Conservation (phyloP, 495 filamentous ascomycete genomes). For the Aspergillus panamensis region DNA sequence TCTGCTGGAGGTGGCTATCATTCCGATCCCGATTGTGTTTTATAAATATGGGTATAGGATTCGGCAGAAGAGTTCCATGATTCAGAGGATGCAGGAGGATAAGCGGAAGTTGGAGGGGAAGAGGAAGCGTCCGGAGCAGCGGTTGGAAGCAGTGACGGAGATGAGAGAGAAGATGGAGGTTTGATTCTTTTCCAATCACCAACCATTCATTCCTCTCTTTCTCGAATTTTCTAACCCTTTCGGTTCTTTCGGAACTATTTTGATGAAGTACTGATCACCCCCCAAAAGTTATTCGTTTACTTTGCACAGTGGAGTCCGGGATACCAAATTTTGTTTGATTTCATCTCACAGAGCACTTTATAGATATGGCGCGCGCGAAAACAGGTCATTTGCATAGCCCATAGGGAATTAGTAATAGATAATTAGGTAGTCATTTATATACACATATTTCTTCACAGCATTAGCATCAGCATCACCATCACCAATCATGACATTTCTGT, state of each 20-base stretch:
- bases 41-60: slow-evolving; percentile 28
- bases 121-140: slow-evolving; percentile 18
- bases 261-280: not conserved
- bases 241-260: too few relatives aligned
- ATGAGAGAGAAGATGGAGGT: slow-evolving; percentile 20
- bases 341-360: not conserved
- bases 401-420: slow-evolving; percentile 6
- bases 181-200: not conserved
- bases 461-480: too few relatives aligned
- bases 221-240: not conserved
- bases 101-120: slow-evolving; percentile 23
- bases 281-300: slow-evolving; percentile 14
- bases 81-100: slow-evolving; percentile 25
- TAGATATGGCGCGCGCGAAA: not conserved
- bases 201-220: not conserved
- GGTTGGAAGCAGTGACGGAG: slow-evolving; percentile 7
- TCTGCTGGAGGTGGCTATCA: slow-evolving; percentile 23
- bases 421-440: slow-evolving; percentile 6
- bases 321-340: slow-evolving; percentile 13
- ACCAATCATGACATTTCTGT: too few relatives aligned
- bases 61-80: slow-evolving; percentile 22
- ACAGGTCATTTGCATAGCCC: not conserved
- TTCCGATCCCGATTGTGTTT: slow-evolving; percentile 26
- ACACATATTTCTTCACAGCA: too few relatives aligned
- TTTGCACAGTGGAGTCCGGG: slow-evolving; percentile 11